These are phyloP conservation scores for Tuber umbilicatum DNA, from an alignment of 495 filamentous ascomycete genomes.

Conservation along the genomic window DNA sequence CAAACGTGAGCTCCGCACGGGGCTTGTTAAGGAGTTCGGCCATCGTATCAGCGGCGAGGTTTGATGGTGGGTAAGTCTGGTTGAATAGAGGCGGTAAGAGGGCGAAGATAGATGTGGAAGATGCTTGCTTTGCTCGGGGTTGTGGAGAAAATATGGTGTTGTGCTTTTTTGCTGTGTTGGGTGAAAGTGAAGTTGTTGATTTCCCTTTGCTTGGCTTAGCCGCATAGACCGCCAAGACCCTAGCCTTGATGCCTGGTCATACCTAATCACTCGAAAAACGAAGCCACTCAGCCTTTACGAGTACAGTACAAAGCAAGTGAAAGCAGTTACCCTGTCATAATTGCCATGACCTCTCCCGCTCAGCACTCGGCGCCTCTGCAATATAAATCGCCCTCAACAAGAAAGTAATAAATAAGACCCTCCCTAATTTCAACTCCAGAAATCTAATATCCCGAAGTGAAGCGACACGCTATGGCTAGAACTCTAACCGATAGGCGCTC, in stretches of 20 bases:
- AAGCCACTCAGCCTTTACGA: not conserved
- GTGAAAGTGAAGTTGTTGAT: not conserved
- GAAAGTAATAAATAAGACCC: too few species aligned
- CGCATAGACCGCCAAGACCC: not conserved
- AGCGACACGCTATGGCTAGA: too few species aligned
- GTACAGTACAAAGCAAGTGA: too few species aligned
- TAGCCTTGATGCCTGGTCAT: not conserved
- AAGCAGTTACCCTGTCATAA: too few species aligned
- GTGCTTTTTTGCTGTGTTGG: not conserved
- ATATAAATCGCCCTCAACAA: too few species aligned
- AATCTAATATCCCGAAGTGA: too few species aligned
- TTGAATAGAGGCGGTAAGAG: not conserved
- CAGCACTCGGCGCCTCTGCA: too few species aligned
- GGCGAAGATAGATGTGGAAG: not conserved
- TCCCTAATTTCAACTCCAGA: too few species aligned
- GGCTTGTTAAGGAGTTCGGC: constrained; percentile 41
- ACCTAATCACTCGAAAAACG: not conserved
- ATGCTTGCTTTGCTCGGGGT: not conserved
- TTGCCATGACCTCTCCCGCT: too few species aligned
- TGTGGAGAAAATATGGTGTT: not conserved
- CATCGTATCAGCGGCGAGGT: constrained; percentile 19
- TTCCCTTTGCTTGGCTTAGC: not conserved
- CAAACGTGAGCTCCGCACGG: constrained; percentile 39
- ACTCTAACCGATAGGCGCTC: too few species aligned
- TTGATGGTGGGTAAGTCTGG: constrained; percentile 1